Evolutionary conservation across 2,329 filamentous ascomycete species (phyloP).

Genomic region (Graphilbum fragrans): DNA sequence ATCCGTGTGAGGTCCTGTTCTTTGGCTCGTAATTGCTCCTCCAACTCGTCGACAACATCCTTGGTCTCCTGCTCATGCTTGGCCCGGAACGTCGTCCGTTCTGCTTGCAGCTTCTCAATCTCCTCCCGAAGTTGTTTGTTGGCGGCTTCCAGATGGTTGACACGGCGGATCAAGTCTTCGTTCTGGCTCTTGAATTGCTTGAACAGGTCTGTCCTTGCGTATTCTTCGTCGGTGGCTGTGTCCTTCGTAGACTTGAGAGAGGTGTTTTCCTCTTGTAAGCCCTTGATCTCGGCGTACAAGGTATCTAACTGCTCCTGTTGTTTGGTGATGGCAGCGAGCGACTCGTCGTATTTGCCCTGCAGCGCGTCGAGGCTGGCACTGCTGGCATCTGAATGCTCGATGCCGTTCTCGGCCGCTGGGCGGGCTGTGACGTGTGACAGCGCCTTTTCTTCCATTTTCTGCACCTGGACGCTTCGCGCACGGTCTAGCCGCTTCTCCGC

Average conservation of each 20-base stretch:
- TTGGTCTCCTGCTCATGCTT: conserved; percentile 75
- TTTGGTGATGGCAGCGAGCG: conserved; percentile 62
- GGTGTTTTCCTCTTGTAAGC: conserved; percentile 66
- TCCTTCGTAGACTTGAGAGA: conserved; percentile 56
- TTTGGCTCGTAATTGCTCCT: conserved; percentile 66
- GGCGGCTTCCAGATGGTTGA: conserved; percentile 82
- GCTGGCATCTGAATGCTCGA: conserved; percentile 36
- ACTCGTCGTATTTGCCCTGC: conserved; percentile 66
- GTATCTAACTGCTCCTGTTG: conserved; percentile 82
- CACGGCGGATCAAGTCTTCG: conserved; percentile 82
- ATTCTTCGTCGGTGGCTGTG: conserved; percentile 80
- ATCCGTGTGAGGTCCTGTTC: conserved; percentile 82
- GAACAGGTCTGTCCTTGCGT: conserved; percentile 83
- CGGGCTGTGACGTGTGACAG: conserved; percentile 50
- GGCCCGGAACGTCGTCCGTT: conserved; percentile 69
- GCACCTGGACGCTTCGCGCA: conserved; percentile 75
- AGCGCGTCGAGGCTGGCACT: conserved; percentile 48
- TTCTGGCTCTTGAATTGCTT: conserved; percentile 83
- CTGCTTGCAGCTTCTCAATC: conserved; percentile 71
- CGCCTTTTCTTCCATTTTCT: conserved; percentile 84
- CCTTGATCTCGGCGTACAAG: conserved; percentile 64
- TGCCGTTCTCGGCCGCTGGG: conserved; percentile 40
- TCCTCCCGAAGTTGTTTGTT: conserved; percentile 80
- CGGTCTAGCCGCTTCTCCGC: conserved; percentile 92
- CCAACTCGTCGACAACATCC: conserved; percentile 59